These are phyloP conservation scores for Ascochyta clinopodiicola DNA, from an alignment of 2,329 filamentous ascomycete species.

Conservation along the genomic window DNA sequence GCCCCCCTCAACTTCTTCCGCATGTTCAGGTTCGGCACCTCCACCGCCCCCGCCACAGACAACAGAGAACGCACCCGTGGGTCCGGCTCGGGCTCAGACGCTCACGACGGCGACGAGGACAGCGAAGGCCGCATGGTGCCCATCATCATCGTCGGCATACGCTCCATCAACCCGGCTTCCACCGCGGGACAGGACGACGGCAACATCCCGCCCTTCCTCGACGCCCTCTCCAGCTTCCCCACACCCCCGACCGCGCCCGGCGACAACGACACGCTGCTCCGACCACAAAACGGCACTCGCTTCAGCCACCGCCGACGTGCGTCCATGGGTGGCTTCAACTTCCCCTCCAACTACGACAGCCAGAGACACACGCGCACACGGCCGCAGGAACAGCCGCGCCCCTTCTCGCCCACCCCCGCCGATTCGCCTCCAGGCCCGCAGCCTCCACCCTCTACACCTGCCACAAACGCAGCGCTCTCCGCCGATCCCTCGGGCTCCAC, in stretches of 20 bases:
- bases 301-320: slow-evolving; percentile 61
- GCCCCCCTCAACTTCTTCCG: slow-evolving; percentile 71
- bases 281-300: slow-evolving; percentile 62
- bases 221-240: slow-evolving; percentile 58
- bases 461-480: slow-evolving; percentile 62
- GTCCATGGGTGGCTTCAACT: slow-evolving; percentile 61
- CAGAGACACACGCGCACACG: slow-evolving; percentile 59
- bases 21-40: slow-evolving; percentile 71
- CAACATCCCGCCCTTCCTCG: slow-evolving; percentile 57
- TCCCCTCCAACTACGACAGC: slow-evolving; percentile 59
- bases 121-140: slow-evolving; percentile 67
- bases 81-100: slow-evolving; percentile 26
- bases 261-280: slow-evolving; percentile 59
- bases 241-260: slow-evolving; percentile 54
- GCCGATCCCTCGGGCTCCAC: slow-evolving; percentile 61
- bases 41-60: slow-evolving; percentile 35
- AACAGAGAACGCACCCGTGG: slow-evolving; percentile 35
- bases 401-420: slow-evolving; percentile 53
- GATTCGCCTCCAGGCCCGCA: slow-evolving; percentile 65
- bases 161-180: slow-evolving; percentile 65
- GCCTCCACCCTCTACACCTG: slow-evolving; percentile 69
- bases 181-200: slow-evolving; percentile 53
- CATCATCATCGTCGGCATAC: slow-evolving; percentile 72
- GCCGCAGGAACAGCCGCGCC: slow-evolving; percentile 50
- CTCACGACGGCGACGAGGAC: slow-evolving; percentile 44